These are phyloP conservation scores for Pseudopithomyces maydicus DNA, from an alignment of 2,329 filamentous ascomycete species.

Conservation along the genomic window DNA sequence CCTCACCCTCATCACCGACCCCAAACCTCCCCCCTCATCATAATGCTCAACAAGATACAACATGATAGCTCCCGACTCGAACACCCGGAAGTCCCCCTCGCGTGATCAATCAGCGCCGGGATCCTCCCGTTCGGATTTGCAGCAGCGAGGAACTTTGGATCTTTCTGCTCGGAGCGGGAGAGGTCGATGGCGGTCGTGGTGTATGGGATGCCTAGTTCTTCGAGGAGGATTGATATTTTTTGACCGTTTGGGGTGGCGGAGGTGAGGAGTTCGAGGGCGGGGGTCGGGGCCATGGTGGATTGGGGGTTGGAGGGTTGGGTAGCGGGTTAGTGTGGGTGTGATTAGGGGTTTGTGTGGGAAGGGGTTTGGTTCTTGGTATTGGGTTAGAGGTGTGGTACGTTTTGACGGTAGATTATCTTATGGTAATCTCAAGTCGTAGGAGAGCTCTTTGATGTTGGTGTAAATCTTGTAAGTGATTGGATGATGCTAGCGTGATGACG, in stretches of 20 bases:
- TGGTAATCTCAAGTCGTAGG: too few species aligned
- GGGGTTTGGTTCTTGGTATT: too few species aligned
- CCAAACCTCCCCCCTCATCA: conserved; percentile 77
- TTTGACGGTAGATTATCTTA: too few species aligned
- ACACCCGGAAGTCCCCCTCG: conserved; percentile 73
- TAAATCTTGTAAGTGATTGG: not conserved
- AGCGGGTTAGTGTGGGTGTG: not conserved
- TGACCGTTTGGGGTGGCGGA: conserved; percentile 84
- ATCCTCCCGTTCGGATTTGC: conserved; percentile 92
- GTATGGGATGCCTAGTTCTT: conserved; percentile 67
- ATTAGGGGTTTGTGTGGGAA: not conserved
- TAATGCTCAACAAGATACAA: conserved; percentile 81
- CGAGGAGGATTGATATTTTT: conserved; percentile 80
- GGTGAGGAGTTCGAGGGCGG: conserved; percentile 72
- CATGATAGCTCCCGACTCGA: conserved; percentile 79
- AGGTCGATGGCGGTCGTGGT: conserved; percentile 60
- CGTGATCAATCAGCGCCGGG: conserved; percentile 76
- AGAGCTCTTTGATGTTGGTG: not conserved
- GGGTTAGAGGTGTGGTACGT: not conserved
- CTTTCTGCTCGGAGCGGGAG: conserved; percentile 72
- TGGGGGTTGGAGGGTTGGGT: conserved; percentile 42
- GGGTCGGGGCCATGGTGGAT: not conserved
- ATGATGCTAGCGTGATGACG: too few species aligned
- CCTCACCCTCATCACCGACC: conserved; percentile 74
- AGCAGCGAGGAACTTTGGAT: conserved; percentile 74